Evolutionary conservation across 2,329 filamentous ascomycete genomes (phyloP).

Genomic region (Alternaria sp.): DNA sequence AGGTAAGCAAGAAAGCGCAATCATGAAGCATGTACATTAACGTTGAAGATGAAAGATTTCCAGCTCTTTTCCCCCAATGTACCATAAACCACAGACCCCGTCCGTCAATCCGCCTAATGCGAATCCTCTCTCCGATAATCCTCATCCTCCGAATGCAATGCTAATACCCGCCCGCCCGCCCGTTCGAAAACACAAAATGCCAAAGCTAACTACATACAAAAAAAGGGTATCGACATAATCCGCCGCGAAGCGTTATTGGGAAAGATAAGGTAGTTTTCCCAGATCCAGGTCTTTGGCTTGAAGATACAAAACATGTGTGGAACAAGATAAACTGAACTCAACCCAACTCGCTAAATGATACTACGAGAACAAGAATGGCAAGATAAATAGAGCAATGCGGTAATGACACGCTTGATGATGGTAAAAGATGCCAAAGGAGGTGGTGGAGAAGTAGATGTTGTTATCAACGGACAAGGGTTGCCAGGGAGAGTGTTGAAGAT

Average conservation of each 20-base stretch:
- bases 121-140: not conserved
- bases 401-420: conserved; percentile 29
- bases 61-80: not conserved
- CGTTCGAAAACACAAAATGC: not conserved
- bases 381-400: conserved; percentile 26
- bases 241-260: conserved; percentile 8
- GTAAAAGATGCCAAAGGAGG: conserved; percentile 14
- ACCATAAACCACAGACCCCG: not conserved
- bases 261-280: not conserved
- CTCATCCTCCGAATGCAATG: not conserved
- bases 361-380: not conserved
- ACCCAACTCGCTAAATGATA: conserved; percentile 31
- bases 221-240: conserved; percentile 5
- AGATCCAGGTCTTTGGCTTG: conserved; percentile 2
- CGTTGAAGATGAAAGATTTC: conserved; percentile 1
- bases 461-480: conserved; percentile 1
- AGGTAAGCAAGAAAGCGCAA: not conserved
- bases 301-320: conserved; percentile 1
- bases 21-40: conserved; percentile 19
- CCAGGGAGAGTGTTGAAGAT: conserved; percentile 32
- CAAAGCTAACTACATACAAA: conserved; percentile 5
- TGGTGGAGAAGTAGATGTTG: conserved; percentile 4
- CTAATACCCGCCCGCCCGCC: not conserved
- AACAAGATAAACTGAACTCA: not conserved
- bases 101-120: not conserved